Conservation (phyloP, 2,329 filamentous ascomycete species). For the Bimuria novae-zelandiae region DNA sequence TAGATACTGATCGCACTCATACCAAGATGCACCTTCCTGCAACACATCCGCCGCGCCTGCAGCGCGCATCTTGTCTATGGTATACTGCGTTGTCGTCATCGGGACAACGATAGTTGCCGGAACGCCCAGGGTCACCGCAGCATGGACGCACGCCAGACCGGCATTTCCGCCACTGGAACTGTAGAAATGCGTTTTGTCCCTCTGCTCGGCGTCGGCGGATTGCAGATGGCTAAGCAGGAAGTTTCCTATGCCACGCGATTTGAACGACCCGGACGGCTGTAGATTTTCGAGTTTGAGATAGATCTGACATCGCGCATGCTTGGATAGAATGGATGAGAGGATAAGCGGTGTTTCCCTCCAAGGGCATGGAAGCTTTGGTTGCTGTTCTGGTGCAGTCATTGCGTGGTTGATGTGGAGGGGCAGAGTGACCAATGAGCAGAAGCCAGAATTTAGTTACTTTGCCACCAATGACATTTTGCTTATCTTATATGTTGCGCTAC, state of each 20-base stretch:
- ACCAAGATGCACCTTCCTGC: conserved; percentile 67
- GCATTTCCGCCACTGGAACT: conserved; percentile 79
- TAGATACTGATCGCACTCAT: conserved; percentile 69
- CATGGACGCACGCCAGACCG: conserved; percentile 75
- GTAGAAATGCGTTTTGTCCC: conserved; percentile 67
- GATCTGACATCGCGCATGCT: conserved; percentile 72
- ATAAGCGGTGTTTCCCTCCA: conserved; percentile 73
- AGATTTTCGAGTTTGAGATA: conserved; percentile 82
- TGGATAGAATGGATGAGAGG: conserved; percentile 66
- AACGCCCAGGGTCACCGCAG: conserved; percentile 64
- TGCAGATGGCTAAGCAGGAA: conserved; percentile 59
- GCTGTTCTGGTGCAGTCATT: not conserved
- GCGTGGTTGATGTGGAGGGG: not conserved
- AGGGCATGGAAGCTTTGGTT: conserved; percentile 34
- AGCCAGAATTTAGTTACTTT: not conserved
- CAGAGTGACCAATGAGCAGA: not conserved
- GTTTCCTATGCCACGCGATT: conserved; percentile 73
- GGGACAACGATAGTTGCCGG: conserved; percentile 76
- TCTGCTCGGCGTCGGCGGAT: conserved; percentile 22
- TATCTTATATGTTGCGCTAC: not conserved
- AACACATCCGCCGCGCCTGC: conserved; percentile 69
- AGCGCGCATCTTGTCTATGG: conserved; percentile 69
- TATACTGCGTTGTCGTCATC: conserved; percentile 63
- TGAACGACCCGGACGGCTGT: conserved; percentile 82
- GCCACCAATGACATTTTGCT: too few relatives aligned